Percentiles rank a stretch among this genome's conserved stretches.
Evolutionary conservation across 257 asterid genomes (phyloP).

Genomic region (Ehretia macrophylla): DNA sequence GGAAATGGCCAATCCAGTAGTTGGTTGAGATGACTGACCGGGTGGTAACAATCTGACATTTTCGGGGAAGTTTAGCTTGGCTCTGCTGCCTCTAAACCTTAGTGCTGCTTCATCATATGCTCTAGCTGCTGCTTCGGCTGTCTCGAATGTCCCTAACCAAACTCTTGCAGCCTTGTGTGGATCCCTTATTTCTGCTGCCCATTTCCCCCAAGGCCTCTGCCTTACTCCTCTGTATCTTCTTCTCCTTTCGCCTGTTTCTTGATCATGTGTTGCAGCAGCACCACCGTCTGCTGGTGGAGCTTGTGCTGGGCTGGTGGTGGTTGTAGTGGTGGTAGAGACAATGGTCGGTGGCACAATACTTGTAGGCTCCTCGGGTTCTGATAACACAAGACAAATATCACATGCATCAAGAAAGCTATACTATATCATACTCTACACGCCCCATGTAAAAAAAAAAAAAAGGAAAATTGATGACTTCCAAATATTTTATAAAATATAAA

Average conservation of each 20-base stretch:
- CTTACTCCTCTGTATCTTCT: conserved; percentile 37
- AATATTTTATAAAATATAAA: too few species aligned
- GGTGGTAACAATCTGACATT: conserved; percentile 17
- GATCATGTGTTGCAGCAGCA: conserved; percentile 16
- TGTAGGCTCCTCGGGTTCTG: conserved; percentile 35
- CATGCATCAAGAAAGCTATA: not conserved
- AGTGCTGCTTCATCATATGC: conserved; percentile 41
- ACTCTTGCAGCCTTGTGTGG: conserved; percentile 30
- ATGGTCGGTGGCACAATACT: conserved; percentile 15
- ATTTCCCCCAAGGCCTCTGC: conserved; percentile 43
- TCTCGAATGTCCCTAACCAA: conserved; percentile 40
- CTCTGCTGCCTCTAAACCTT: conserved; percentile 31
- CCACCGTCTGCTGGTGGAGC: conserved; percentile 21
- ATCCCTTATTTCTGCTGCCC: conserved; percentile 45
- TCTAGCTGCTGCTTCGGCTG: conserved; percentile 38
- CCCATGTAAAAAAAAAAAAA: not conserved
- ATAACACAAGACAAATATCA: not conserved
- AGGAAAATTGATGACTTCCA: too few species aligned
- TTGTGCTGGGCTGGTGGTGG: conserved; percentile 1
- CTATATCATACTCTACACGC: too few species aligned
- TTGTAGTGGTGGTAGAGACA: conserved; percentile 14
- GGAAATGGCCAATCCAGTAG: conserved; percentile 32
- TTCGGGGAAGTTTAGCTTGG: conserved; percentile 37
- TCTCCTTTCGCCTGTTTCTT: conserved; percentile 30
- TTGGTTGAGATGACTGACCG: not conserved